Evolutionary conservation across 352 stramenopile species (phyloP).

Genomic region (Thraustochytrium striatum): DNA sequence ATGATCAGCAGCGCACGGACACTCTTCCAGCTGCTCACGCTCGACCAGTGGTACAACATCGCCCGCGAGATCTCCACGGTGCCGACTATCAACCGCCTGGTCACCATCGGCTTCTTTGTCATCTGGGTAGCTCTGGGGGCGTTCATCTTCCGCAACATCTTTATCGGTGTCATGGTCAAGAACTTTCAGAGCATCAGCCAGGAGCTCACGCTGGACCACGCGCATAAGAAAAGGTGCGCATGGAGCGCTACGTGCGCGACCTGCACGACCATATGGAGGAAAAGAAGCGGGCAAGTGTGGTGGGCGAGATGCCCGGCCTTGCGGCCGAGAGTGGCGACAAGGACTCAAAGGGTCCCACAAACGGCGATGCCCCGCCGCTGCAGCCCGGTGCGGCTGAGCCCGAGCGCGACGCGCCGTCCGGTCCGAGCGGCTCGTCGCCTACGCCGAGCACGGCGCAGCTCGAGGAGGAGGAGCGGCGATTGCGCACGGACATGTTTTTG

Average conservation of each 20-base stretch:
- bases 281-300: constrained; percentile 31
- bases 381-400: background rate
- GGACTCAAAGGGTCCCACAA: background rate
- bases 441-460: no score
- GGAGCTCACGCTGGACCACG: constrained; percentile 28
- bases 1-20: constrained; percentile 21
- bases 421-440: no score
- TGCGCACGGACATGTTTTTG: background rate
- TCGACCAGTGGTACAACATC: constrained; percentile 48
- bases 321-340: no score
- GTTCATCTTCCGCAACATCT: constrained; percentile 47
- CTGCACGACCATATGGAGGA: constrained; percentile 47
- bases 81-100: constrained; percentile 3
- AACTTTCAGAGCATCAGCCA: constrained; percentile 46
- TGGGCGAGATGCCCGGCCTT: background rate
- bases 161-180: constrained; percentile 47
- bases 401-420: no score
- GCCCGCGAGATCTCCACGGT: constrained; percentile 27
- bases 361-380: background rate
- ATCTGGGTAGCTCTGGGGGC: constrained; percentile 32
- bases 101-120: constrained; percentile 45
- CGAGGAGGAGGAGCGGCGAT: no score
- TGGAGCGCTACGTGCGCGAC: constrained; percentile 15
- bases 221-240: constrained; percentile 3
- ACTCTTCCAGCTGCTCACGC: constrained; percentile 42